Evolutionary conservation across 805 yeast genomes (phyloP).

Genomic region (Lachancea waltii): DNA sequence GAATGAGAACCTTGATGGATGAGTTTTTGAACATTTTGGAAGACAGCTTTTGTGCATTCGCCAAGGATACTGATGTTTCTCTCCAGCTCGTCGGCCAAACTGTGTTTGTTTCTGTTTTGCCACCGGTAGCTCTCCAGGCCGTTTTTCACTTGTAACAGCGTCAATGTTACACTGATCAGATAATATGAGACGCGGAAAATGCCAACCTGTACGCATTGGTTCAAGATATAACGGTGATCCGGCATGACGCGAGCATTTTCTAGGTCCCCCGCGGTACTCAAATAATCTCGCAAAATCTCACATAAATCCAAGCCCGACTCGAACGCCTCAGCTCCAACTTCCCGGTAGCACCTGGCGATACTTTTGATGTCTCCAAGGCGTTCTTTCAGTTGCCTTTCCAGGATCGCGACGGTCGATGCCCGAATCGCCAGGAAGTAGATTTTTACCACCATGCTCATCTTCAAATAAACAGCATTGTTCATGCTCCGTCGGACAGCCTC

Average conservation of each 20-base stretch:
- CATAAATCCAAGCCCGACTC: slow-evolving; percentile 2
- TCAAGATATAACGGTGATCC: slow-evolving; percentile 6
- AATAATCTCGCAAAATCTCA: slow-evolving; percentile 2
- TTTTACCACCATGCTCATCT: slow-evolving; percentile 1
- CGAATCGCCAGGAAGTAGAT: slow-evolving; percentile 6
- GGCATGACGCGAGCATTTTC: neutral
- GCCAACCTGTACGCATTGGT: slow-evolving; percentile 7
- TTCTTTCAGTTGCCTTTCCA: slow-evolving; percentile 4
- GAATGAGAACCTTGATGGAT: slow-evolving; percentile 7
- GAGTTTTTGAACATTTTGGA: slow-evolving; percentile 4
- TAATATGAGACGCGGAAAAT: slow-evolving; percentile 8
- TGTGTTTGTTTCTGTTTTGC: slow-evolving; percentile 3
- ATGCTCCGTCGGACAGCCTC: slow-evolving; percentile 4
- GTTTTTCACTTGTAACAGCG: slow-evolving; percentile 2
- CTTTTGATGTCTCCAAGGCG: neutral
- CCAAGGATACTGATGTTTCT: slow-evolving; percentile 4
- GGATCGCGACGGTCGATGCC: slow-evolving; percentile 3
- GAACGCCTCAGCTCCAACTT: slow-evolving; percentile 4
- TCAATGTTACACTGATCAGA: slow-evolving; percentile 5
- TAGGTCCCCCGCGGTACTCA: slow-evolving; percentile 1
- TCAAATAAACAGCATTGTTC: slow-evolving; percentile 4
- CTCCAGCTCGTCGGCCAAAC: slow-evolving; percentile 3
- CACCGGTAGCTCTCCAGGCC: slow-evolving; percentile 2
- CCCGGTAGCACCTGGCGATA: neutral
- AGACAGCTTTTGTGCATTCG: neutral